A percentile compares a stretch with the other conserved stretches of the same genome.
phyloP scores from a whole-genome alignment of 768 basidiomycete species.

The Kwoniella bestiolae region DNA sequence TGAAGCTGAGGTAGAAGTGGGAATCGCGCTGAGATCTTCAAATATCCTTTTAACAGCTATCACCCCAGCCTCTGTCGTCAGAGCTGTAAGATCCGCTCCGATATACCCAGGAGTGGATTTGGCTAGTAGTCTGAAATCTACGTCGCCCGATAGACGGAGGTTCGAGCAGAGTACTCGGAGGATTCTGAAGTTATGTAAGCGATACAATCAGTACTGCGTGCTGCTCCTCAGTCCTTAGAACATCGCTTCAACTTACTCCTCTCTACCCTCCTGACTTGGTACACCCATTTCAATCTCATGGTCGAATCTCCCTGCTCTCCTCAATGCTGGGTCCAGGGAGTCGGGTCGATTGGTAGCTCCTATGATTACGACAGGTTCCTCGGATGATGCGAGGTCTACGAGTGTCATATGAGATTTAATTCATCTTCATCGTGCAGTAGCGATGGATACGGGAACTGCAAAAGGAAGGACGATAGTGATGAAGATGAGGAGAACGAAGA shows the following conservation, averaged over 20 bases:
- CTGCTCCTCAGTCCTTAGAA: too few relatives aligned
- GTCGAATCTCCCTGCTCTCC: slow-evolving; percentile 92
- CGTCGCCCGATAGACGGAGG: slow-evolving; percentile 81
- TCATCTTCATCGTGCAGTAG: too few relatives aligned
- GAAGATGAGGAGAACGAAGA: background rate
- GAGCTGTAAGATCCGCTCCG: slow-evolving; percentile 86
- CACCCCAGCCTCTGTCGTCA: slow-evolving; percentile 91
- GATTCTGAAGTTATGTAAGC: too few relatives aligned
- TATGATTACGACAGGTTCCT: slow-evolving; percentile 90
- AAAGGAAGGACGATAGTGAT: too few relatives aligned
- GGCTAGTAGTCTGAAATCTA: slow-evolving; percentile 81
- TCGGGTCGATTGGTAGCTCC: slow-evolving; percentile 97
- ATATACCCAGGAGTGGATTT: slow-evolving; percentile 97
- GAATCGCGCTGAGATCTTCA: slow-evolving; percentile 66
- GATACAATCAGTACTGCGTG: too few relatives aligned
- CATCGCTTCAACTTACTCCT: slow-evolving; percentile 86
- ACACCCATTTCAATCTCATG: slow-evolving; percentile 98
- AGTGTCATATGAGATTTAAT: background rate
- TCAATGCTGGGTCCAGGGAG: slow-evolving; percentile 87
- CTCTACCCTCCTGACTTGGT: slow-evolving; percentile 85
- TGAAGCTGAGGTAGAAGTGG: background rate
- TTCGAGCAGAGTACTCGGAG: slow-evolving; percentile 81
- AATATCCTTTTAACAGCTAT: slow-evolving; percentile 97
- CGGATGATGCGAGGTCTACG: slow-evolving; percentile 85
- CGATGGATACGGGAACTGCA: too few relatives aligned